Evolutionary conservation across 805 yeast species (phyloP).

Genomic region (Kluyveromyces starmeri): DNA sequence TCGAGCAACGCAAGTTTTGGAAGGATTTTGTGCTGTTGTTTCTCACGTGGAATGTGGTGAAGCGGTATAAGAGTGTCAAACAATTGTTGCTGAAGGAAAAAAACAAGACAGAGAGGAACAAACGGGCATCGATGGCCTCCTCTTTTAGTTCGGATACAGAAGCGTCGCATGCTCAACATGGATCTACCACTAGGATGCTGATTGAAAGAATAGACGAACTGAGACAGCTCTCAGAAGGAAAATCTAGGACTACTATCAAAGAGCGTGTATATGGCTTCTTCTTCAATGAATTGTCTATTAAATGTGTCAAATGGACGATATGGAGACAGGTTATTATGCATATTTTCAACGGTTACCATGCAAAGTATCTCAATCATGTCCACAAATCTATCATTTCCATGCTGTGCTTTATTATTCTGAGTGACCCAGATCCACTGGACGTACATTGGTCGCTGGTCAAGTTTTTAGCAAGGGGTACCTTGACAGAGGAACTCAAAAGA

Average conservation of each 20-base stretch:
- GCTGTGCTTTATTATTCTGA: slow-evolving; percentile 17
- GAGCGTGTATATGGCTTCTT: slow-evolving; percentile 18
- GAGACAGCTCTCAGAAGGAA: slow-evolving; percentile 14
- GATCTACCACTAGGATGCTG: slow-evolving; percentile 12
- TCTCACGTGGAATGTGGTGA: slow-evolving; percentile 2
- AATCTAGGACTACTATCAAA: slow-evolving; percentile 9
- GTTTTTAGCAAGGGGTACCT: slow-evolving; percentile 11
- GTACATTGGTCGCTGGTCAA: slow-evolving; percentile 16
- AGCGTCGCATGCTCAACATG: slow-evolving; percentile 6
- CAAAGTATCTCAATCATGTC: slow-evolving; percentile 7
- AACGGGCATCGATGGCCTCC: slow-evolving; percentile 7
- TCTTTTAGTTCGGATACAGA: slow-evolving; percentile 5
- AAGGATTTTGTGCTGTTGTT: slow-evolving; percentile 4
- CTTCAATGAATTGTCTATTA: slow-evolving; percentile 15
- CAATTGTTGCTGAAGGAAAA: slow-evolving; percentile 1
- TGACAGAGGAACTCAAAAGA: slow-evolving; percentile 2
- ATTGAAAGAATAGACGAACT: slow-evolving; percentile 20
- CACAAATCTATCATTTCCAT: slow-evolving; percentile 16
- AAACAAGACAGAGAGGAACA: not conserved
- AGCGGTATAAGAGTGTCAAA: slow-evolving; percentile 2
- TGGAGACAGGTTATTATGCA: slow-evolving; percentile 19
- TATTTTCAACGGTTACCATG: slow-evolving; percentile 3
- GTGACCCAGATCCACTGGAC: slow-evolving; percentile 15
- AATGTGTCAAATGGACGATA: slow-evolving; percentile 21
- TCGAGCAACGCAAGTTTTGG: slow-evolving; percentile 2